Evolutionary conservation across 2,329 filamentous ascomycete species (phyloP), one percentile per base, ranked within the genome.

Genomic region (Orbilia javanica): DNA sequence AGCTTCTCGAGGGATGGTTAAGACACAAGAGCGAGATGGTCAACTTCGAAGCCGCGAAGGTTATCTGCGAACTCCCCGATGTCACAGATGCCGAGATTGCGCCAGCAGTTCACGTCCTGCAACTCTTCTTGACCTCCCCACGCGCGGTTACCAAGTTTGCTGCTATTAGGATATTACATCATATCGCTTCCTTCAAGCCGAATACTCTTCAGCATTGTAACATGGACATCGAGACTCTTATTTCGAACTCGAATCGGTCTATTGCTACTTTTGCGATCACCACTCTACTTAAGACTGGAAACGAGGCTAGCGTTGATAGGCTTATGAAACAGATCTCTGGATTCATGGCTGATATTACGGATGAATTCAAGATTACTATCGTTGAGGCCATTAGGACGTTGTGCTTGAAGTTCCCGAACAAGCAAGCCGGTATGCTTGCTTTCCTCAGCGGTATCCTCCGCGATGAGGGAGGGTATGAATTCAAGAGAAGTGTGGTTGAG

Each of bases 331-430:
- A 98, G 84, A 98, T 99, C 79, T 94, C 93, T 25, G 92, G 92
- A 44, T 97, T 99, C 87, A 98, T 99, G 96, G 93, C 94, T 3
- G 96, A 98, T 85, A 98, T 98, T 81, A 97, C 95, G 5, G 96
- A 99, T 83, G 96, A 99, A 85, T 99, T 99, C 88, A 99, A 98
- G 88, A 97, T 99, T 81, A 99, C 96, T n/a, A 97, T 99, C 82
- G 95, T 99, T 50, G 96, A 99, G 85, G 96, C 96, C 48, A 97
- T 99, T 83, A 92, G 96, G 79, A 98, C 96, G 2, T 87, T 99
- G 46, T 98, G 95, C 84, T 87, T 99, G 81, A 99, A 99, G 86
- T 99, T 99, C 86, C 96, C 96, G 36, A 94, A 90, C 86, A 99
- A 99, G 86, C 96, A 99, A 86, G 95, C 95, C 55, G 94, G 94